Base-by-base conservation (phyloP, 306 rosid species). In the Heteromeles arbutifolia region DNA sequence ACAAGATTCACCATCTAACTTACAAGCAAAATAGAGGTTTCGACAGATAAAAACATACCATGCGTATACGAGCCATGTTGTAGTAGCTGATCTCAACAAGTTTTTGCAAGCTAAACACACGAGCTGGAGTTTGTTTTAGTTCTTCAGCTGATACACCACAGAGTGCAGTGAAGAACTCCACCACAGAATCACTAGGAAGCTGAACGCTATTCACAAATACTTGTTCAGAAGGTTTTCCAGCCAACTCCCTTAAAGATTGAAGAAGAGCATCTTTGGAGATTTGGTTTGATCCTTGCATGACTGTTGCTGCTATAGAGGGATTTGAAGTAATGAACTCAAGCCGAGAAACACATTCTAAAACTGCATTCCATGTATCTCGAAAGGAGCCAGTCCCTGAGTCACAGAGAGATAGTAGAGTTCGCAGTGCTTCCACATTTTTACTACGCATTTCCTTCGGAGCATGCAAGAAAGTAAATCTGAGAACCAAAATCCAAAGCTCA, bases 381-480 rank as follows among this genome's bases (percentile, higher is more conserved):
- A 96, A 98, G 63, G 98, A 79, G 45, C 90, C 93, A 61, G 85
- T 85, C 83, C 90, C 97, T 18, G 88, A 89, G 74, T 90, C 98
- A 74, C 97, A 87, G 62, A 96, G 87, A 67, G 85, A 58, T 80
- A 96, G 84, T 72, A 96, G 88, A 25, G 92, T 92, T 65, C 94
- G 87, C 82, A 96, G 83, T 64, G 99, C 98, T 87, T 96, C 99
- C 74, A 88, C 96, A 80, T 96, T 96, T 88, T 96, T 96, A 83
- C 99, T 87, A 57, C 96, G 98, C 99, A 96, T 96, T 80, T 96
- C 99, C 90, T 91, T 96, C 45, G 99, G 99, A 29, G 99, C 92
- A 84, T 96, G 99, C 88, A 96, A 89, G 91, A 92, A 96, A 78
- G 96, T 96, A 80, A 96, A 92, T 87, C 99, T 96, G 92, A 70